These are phyloP conservation scores for Aaosphaeria arxii DNA, from an alignment of 2,329 filamentous ascomycete species.

Conservation along the genomic window DNA sequence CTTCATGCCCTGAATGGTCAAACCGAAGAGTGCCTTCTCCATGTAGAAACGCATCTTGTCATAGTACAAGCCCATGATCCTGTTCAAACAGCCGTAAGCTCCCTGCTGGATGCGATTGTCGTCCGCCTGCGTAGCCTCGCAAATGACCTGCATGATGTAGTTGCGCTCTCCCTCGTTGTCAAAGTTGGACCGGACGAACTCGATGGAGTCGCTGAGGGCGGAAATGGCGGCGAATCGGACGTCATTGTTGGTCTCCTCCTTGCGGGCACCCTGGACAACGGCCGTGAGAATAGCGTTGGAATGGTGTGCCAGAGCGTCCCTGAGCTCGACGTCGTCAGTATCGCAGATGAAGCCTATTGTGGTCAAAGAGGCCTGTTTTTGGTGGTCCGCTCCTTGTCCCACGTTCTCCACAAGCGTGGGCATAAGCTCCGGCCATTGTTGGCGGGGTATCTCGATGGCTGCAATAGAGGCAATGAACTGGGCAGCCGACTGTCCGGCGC, in stretches of 20 bases:
- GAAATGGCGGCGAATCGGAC: conserved; percentile 91
- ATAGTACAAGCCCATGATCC: conserved; percentile 98
- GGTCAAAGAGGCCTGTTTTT: conserved; percentile 92
- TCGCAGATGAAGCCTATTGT: conserved; percentile 99
- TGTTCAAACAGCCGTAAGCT: conserved; percentile 94
- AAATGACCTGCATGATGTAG: conserved; percentile 99
- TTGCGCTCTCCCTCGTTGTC: conserved; percentile 98
- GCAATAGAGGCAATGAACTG: conserved; percentile 96
- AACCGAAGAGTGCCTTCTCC: conserved; percentile 97
- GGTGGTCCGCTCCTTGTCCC: conserved; percentile 76
- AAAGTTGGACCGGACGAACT: conserved; percentile 98
- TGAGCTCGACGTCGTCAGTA: conserved; percentile 82
- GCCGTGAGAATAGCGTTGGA: conserved; percentile 98
- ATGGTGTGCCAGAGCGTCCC: conserved; percentile 76
- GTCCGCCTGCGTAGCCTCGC: conserved; percentile 92
- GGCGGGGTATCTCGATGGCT: conserved; percentile 86
- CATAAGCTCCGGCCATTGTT: conserved; percentile 94
- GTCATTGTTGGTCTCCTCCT: conserved; percentile 89
- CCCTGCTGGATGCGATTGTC: conserved; percentile 92
- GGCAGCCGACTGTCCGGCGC: conserved; percentile 84
- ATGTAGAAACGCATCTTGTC: conserved; percentile 99
- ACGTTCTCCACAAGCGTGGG: conserved; percentile 86
- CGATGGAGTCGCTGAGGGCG: conserved; percentile 90
- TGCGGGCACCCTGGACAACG: conserved; percentile 93
- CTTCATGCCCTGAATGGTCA: conserved; percentile 99